phyloP scores from a whole-genome alignment of 345 rosid genomes.

The Gossypium bickii region DNA sequence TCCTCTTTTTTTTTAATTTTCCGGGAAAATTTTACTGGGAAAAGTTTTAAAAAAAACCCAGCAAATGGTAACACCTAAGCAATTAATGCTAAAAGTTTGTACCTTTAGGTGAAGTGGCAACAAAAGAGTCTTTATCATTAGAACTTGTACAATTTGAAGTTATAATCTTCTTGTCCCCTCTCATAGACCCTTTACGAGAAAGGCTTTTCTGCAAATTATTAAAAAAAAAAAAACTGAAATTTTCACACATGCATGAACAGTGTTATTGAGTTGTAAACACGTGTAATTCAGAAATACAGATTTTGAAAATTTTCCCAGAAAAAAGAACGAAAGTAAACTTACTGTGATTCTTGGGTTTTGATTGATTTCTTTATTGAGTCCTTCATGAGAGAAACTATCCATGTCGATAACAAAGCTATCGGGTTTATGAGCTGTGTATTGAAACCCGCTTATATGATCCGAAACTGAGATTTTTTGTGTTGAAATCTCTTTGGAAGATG shows the following conservation, averaged over 20 bases:
- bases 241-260: neutral
- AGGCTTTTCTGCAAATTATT: conserved; percentile 56
- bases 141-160: neutral
- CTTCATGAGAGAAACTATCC: conserved; percentile 18
- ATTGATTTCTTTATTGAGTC: conserved; percentile 19
- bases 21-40: neutral
- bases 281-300: neutral
- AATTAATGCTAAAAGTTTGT: conserved; percentile 2
- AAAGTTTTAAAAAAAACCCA: neutral
- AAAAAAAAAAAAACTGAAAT: neutral
- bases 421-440: conserved; percentile 14
- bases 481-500: conserved; percentile 5
- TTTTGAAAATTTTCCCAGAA: neutral
- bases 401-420: conserved; percentile 22
- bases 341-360: conserved; percentile 50
- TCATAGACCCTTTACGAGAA: conserved; percentile 66
- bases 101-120: conserved; percentile 63
- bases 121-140: conserved; percentile 37
- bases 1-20: neutral
- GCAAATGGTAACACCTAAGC: neutral
- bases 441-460: conserved; percentile 16
- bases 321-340: conserved; percentile 4
- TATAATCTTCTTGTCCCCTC: conserved; percentile 43
- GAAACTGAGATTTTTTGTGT: conserved; percentile 14
- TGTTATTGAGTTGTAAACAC: neutral